phyloP scores from a whole-genome alignment of 805 yeast genomes.

The Yarrowia keelungensis region DNA sequence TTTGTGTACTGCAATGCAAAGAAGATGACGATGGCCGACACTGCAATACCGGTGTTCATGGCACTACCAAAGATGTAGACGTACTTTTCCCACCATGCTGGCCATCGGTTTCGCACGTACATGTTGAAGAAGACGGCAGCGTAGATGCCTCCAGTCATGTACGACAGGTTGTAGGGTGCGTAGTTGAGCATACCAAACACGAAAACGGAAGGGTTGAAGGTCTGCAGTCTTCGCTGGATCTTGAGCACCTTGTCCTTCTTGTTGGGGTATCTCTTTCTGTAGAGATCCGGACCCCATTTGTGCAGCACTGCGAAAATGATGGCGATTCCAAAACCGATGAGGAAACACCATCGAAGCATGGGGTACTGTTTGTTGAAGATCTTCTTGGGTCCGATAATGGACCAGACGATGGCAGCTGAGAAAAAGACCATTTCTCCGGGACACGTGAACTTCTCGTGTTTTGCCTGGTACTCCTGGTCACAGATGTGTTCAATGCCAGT shows the following conservation, averaged over 20 bases:
- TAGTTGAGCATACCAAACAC: conserved; percentile 1
- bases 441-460: conserved; percentile 47
- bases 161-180: conserved; percentile 49
- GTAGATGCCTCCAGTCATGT: conserved; percentile 53
- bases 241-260: not conserved
- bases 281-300: conserved; percentile 42
- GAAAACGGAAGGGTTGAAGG: not conserved
- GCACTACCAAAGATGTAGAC: conserved; percentile 59
- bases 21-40: conserved; percentile 56
- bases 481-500: conserved; percentile 48
- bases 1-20: conserved; percentile 53
- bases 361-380: conserved; percentile 51
- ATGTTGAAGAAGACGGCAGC: conserved; percentile 57
- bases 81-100: conserved; percentile 62
- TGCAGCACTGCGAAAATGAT: conserved; percentile 26
- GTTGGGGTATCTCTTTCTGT: not conserved
- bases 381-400: conserved; percentile 58
- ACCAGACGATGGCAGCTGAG: conserved; percentile 56
- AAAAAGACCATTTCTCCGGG: conserved; percentile 56
- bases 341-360: conserved; percentile 42
- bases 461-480: conserved; percentile 28
- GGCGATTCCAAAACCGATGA: conserved; percentile 46
- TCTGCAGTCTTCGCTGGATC: not conserved
- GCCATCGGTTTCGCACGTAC: conserved; percentile 53
- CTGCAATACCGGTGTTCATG: conserved; percentile 59